Percentiles rank a stretch among this genome's conserved stretches.
Evolutionary conservation across 202 grass and related monocot genomes (phyloP).

Genomic region (Schoenoplectus tabernaemontani): DNA sequence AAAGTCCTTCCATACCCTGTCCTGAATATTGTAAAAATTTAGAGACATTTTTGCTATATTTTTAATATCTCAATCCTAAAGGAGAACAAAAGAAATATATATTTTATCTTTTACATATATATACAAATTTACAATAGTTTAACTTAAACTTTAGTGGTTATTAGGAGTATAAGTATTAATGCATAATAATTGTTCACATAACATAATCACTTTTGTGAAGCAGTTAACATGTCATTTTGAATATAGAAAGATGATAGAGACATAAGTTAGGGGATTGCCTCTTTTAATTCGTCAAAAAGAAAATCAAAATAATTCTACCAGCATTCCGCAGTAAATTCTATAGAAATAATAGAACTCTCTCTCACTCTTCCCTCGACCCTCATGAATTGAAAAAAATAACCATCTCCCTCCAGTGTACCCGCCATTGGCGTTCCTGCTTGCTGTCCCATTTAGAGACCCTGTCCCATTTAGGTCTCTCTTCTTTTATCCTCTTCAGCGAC

Average conservation of each 20-base stretch:
- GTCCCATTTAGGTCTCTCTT: too few relatives aligned
- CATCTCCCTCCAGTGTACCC: slow-evolving; percentile 18
- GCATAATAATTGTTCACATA: background rate
- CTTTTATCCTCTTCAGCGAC: background rate
- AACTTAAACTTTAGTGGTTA: background rate
- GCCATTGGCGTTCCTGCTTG: slow-evolving; percentile 7
- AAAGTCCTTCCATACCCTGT: background rate
- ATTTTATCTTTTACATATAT: background rate
- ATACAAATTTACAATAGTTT: background rate
- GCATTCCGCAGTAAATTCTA: background rate
- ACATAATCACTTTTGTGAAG: background rate
- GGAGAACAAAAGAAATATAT: background rate
- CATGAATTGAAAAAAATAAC: slow-evolving; percentile 11
- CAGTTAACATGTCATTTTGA: background rate
- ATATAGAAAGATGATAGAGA: background rate
- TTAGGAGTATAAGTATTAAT: background rate
- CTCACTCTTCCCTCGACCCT: background rate
- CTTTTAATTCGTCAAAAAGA: background rate
- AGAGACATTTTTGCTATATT: background rate
- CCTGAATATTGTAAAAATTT: background rate
- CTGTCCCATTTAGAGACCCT: background rate
- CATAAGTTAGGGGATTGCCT: background rate
- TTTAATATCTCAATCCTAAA: background rate
- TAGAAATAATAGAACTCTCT: too few relatives aligned
- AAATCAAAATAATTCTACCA: background rate